Evolutionary conservation across 495 filamentous ascomycete species (phyloP), one percentile per base, ranked within the genome.

Genomic region (Tuber aestivum): DNA sequence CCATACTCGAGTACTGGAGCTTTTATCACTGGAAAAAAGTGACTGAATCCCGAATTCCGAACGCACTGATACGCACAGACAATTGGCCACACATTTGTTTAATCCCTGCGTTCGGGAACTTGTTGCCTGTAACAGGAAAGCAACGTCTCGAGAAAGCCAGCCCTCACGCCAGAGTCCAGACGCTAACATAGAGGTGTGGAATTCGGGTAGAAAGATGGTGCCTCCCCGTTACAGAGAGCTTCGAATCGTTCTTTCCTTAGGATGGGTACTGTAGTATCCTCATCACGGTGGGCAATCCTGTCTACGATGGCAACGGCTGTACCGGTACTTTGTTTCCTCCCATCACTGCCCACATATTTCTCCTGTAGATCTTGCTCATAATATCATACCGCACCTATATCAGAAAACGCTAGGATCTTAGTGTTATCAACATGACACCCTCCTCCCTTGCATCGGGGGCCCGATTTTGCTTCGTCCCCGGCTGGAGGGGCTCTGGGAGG

Each of bases 361-460:
- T 72, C 40, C 74, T 61, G 76, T 45, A 75, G 75, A 75, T 77
- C 76, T 77, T 75, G 48, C 70, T 78, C 74, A 78, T 44, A 40
- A 70, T 68, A 69, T 70, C 44, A 68, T 71, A 70, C 68, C 41
- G 38, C 35, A 42, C 72, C 74, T 56, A 72, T 73, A 78, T 70
- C 76, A 70, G 48, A 71, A 32, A n/a, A n/a, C 48, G 75, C 76
- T 61, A 45, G 70, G 56, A 70, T 75, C 72, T 77, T 78, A 40
- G 61, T 72, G 56, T 44, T 78, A 70, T 73, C 76, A 76, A 45
- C 61, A 69, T 48, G 70, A 45, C 72, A 70, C 74, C 73, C 76
- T 78, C 75, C 32, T 41, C 21, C 69, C 38, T 45, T 41, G 32
- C 70, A 69, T 69, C 74, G 41, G 45, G n/a, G 50, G n/a, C n/a